These are phyloP conservation scores for Aureobasidium sp. DNA, from an alignment of 2,329 filamentous ascomycete genomes.

Conservation along the genomic window DNA sequence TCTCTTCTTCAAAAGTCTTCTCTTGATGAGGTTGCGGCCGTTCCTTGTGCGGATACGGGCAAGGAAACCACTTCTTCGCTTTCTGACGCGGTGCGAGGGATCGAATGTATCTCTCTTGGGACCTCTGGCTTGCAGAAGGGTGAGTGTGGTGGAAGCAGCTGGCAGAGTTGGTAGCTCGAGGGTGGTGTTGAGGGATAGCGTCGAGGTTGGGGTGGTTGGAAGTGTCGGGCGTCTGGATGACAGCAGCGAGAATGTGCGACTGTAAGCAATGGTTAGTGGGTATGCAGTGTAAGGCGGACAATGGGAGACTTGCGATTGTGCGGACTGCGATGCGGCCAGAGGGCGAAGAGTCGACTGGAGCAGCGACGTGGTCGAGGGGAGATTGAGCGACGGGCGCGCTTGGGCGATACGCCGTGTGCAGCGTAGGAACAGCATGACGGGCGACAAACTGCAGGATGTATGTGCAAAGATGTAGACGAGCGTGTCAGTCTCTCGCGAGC, in stretches of 20 bases:
- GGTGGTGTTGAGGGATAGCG: slow-evolving; percentile 9
- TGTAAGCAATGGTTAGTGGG: not conserved
- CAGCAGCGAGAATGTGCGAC: slow-evolving; percentile 11
- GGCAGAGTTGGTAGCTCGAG: slow-evolving; percentile 4
- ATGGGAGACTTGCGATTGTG: slow-evolving; percentile 8
- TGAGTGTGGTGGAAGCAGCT: slow-evolving; percentile 13
- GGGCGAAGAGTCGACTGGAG: slow-evolving; percentile 12
- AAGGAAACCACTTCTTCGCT: slow-evolving; percentile 56
- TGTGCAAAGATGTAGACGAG: not conserved
- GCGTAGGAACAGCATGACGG: slow-evolving; percentile 19
- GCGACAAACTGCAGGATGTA: not conserved
- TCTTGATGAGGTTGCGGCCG: slow-evolving; percentile 48
- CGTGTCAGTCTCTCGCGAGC: not conserved
- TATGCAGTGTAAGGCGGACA: not conserved
- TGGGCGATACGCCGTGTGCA: slow-evolving; percentile 16
- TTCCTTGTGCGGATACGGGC: slow-evolving; percentile 45
- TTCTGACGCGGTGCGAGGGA: slow-evolving; percentile 53
- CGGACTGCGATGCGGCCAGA: slow-evolving; percentile 9
- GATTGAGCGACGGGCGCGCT: slow-evolving; percentile 1
- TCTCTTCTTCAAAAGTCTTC: slow-evolving; percentile 49
- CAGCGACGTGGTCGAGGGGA: not conserved
- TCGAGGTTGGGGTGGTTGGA: slow-evolving; percentile 6
- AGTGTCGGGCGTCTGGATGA: slow-evolving; percentile 13
- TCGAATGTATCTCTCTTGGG: slow-evolving; percentile 51
- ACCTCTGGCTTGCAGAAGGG: slow-evolving; percentile 37